Evolutionary conservation across 768 basidiomycete species (phyloP), one percentile per base, ranked within the genome.

Genomic region (Xerocomellus dryophilus): DNA sequence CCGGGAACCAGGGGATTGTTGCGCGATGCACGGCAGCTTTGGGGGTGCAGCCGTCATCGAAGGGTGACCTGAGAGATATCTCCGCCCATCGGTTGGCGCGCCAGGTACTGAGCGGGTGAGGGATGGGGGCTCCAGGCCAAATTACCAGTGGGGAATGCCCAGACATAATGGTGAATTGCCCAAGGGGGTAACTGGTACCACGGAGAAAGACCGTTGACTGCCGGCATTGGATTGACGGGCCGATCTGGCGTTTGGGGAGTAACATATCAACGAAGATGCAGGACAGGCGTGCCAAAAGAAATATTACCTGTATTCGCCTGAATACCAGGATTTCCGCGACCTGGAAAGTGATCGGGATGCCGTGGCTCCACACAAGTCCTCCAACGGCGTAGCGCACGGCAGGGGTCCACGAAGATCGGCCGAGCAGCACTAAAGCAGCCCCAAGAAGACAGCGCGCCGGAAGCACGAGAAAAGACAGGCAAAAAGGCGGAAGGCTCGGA

Each of bases 101-200:
- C n/a, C n/a, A n/a, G 3, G 67, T 62, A 14, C 44, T 47, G 23
- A 54, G 42, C 3, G 54, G 60, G 1, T 54, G 23, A 25, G 50
- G 60, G 63, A 31, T 65, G 55, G 3, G 66, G 68, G 7, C 53
- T 61, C 68, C 68, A 69, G 8, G 68, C 57, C 46, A 69, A 38
- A 12, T 60, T 53, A 1, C 68, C 68, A 0, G 50, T 25, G 5
- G 69, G 69, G 23, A 55, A 69, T 4, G 9, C 32, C 68, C 68
- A 69, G 47, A 62, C 43, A 9, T 51, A 58, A 18, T 65, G 53
- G 18, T 71, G 14, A 5, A 67, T 63, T 8, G 27, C 25, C 54
- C 61, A 58, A 0, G 58, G n/a, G 7, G 67, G 61, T 0, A 69
- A 14, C 6, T 12, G 29, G 29, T 34, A 32, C 65, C 51, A 53